Percentiles rank a stretch among this genome's conserved stretches.
These are phyloP conservation scores for Boletus rufocinnamomeus DNA, from an alignment of 768 basidiomycete species.

Conservation along the genomic window DNA sequence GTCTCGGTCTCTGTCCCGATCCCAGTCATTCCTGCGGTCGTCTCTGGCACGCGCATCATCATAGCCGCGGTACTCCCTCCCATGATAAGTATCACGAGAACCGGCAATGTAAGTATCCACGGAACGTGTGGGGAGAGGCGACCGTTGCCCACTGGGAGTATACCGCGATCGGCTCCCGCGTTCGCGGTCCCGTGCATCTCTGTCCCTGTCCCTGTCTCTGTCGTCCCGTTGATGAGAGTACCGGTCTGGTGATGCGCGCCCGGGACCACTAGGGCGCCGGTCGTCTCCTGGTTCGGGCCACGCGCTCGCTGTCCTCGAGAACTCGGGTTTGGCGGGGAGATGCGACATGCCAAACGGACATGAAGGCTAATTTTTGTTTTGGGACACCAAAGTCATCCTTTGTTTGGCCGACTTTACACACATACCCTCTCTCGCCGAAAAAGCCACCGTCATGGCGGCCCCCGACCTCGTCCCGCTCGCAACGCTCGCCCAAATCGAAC, in stretches of 20 bases:
- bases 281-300: constrained; percentile 29
- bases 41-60: constrained; percentile 25
- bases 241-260: constrained; percentile 29
- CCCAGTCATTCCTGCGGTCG: constrained; percentile 30
- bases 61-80: constrained; percentile 22
- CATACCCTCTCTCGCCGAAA: neutral
- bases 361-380: neutral
- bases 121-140: constrained; percentile 16
- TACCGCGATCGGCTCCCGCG: constrained; percentile 22
- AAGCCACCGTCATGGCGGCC: constrained; percentile 36
- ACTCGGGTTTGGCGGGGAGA: constrained; percentile 36
- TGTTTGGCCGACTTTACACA: constrained; percentile 28
- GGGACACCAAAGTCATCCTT: neutral
- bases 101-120: constrained; percentile 18
- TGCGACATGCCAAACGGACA: constrained; percentile 21
- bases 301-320: constrained; percentile 21
- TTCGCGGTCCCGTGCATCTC: constrained; percentile 26
- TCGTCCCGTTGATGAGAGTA: constrained; percentile 27
- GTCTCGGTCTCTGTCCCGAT: constrained; percentile 24
- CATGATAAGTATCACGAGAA: constrained; percentile 23
- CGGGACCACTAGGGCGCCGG: constrained; percentile 18
- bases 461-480: constrained; percentile 78
- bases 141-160: constrained; percentile 15
- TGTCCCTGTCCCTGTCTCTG: constrained; percentile 26
- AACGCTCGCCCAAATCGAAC: constrained; percentile 72